Evolutionary conservation across 2,329 filamentous ascomycete genomes (phyloP).

Genomic region (Verticillium albo-atrum): DNA sequence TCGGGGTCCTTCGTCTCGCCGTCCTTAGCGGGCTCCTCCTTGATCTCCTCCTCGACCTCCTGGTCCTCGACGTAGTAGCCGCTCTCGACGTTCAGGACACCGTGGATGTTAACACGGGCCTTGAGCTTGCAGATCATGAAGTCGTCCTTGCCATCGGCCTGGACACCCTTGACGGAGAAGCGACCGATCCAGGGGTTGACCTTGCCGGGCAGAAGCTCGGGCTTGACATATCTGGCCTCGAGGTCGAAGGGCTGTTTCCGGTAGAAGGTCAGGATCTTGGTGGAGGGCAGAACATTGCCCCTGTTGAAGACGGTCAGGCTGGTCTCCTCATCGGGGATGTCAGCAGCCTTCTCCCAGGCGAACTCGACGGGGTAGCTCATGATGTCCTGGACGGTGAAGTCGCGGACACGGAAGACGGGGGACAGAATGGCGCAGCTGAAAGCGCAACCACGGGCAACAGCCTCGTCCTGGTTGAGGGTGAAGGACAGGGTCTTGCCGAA

Average conservation of each 20-base stretch:
- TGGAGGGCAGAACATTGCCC: conserved; percentile 94
- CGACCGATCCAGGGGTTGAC: conserved; percentile 91
- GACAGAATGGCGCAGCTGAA: conserved; percentile 98
- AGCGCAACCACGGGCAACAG: conserved; percentile 88
- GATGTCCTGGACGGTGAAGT: conserved; percentile 96
- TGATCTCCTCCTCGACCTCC: conserved; percentile 90
- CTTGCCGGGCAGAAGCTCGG: conserved; percentile 83
- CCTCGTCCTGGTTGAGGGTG: conserved; percentile 98
- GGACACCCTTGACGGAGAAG: conserved; percentile 97
- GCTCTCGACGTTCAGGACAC: conserved; percentile 91
- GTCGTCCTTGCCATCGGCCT: conserved; percentile 87
- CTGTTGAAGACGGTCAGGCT: conserved; percentile 96
- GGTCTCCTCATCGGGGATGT: conserved; percentile 98
- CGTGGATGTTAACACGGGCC: conserved; percentile 93
- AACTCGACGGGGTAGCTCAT: conserved; percentile 98
- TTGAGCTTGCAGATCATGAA: conserved; percentile 99
- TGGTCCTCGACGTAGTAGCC: conserved; percentile 98
- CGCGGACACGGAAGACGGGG: conserved; percentile 95
- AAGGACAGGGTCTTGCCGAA: conserved; percentile 91
- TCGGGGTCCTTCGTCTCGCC: conserved; percentile 63
- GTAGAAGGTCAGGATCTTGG: conserved; percentile 99
- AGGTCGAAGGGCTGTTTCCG: conserved; percentile 96
- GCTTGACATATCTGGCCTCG: conserved; percentile 88
- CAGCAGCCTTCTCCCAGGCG: conserved; percentile 95
- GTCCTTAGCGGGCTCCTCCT: conserved; percentile 50